Evolutionary conservation across 768 basidiomycete species (phyloP), one percentile per base, ranked within the genome.

Genomic region (Termitomyces bulborhizus): DNA sequence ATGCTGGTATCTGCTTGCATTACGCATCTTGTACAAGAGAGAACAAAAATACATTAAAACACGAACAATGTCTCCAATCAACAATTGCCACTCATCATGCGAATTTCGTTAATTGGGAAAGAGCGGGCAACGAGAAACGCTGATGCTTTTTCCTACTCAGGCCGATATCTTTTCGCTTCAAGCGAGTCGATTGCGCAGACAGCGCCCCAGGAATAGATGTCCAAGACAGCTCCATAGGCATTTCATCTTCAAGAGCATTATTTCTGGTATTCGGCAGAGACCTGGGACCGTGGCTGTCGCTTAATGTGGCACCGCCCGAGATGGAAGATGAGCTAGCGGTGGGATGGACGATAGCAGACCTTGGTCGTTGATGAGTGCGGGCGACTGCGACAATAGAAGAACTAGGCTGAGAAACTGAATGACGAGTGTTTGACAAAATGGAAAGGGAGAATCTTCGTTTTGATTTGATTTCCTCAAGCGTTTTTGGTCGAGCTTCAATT

Each of bases 401-500:
- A 52, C 39, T 50, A 5, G 50, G 46, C 55, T 60, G 53, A 44
- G 62, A 59, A 16, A 60, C 56, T n/a, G 63, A 57, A 41, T 60
- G 60, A 47, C 54, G 45, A 43, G 63, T 55, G 18, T 56, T 58
- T 51, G 66, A 57, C 41, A 67, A 48, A 39, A 62, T 57, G 44
- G 72, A 68, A 52, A 74, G 65, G 13, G 74, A 73, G 44, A 73
- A 65, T 34, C 69, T 69, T 40, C 71, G 68, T 55, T 65, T 72
- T 49, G 69, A 68, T 59, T 69, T 71, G 50, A 73, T 72, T 62
- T 73, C 70, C 51, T 67, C 61, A 3, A 71, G 60, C 31, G 66
- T 70, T 52, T 65, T 69, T 31, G 63, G 68, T 57, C 62, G 68
- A 46, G 66, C 55, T 52, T 57, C 55, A 3, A 54, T 55, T 43